Evolutionary conservation across 2,329 filamentous ascomycete genomes (phyloP).

Genomic region (Cordyceps militaris): DNA sequence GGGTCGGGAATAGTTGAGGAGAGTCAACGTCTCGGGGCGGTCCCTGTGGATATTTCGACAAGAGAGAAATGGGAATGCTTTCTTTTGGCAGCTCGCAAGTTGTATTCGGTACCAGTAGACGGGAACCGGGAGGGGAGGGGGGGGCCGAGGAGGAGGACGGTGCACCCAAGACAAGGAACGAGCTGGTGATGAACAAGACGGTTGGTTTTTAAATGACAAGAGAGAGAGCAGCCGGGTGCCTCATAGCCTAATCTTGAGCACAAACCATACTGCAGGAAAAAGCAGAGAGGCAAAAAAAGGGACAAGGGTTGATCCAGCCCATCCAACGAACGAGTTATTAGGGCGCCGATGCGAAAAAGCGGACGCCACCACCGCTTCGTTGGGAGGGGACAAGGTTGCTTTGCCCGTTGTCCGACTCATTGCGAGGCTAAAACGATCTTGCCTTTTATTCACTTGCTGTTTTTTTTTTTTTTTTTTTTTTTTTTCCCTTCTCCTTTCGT

Average conservation of each 20-base stretch:
- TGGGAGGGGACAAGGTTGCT: conserved; percentile 1
- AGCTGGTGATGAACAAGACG: conserved; percentile 5
- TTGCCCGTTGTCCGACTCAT: background rate
- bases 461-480: background rate
- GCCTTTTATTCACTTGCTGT: background rate
- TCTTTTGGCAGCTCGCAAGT: no score
- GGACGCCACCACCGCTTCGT: conserved; percentile 1
- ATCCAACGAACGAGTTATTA: background rate
- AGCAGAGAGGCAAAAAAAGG: background rate
- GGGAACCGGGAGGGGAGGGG: no score
- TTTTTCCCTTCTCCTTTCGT: background rate
- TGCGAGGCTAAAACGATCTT: background rate
- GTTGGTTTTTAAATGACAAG: conserved; percentile 5
- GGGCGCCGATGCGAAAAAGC: conserved; percentile 1
- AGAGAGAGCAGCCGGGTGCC: background rate
- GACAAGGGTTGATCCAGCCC: background rate
- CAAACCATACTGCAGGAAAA: conserved; percentile 6
- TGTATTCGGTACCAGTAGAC: no score
- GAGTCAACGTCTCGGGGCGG: conserved; percentile 12
- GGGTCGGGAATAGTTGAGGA: conserved; percentile 5
- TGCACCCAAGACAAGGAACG: conserved; percentile 5
- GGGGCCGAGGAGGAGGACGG: conserved; percentile 7
- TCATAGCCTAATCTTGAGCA: conserved; percentile 3
- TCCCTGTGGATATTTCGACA: conserved; percentile 2
- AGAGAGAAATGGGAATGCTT: conserved; percentile 11